A percentile compares a stretch with the other conserved stretches of the same genome.
These are phyloP conservation scores for Pseudocercospora macadamiae DNA, from an alignment of 2,329 filamentous ascomycete species.

Conservation along the genomic window DNA sequence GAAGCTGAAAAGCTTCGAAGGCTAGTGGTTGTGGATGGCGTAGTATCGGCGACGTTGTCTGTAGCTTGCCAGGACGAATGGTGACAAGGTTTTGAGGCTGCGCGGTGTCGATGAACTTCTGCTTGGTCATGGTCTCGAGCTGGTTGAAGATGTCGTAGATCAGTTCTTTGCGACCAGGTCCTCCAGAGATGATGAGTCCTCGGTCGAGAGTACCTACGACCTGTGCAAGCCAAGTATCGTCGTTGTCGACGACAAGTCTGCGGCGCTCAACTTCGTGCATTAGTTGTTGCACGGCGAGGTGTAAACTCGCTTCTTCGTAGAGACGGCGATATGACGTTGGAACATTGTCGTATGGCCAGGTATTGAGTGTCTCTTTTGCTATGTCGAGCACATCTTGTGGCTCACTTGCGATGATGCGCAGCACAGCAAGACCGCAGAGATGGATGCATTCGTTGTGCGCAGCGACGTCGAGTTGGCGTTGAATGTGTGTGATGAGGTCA, in stretches of 20 bases:
- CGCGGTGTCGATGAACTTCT: neutral
- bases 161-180: slow-evolving; percentile 56
- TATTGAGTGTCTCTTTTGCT: slow-evolving; percentile 69
- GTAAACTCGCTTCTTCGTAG: slow-evolving; percentile 71
- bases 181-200: slow-evolving; percentile 75
- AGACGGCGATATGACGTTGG: slow-evolving; percentile 70
- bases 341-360: slow-evolving; percentile 68
- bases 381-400: slow-evolving; percentile 60
- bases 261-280: neutral
- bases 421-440: slow-evolving; percentile 46
- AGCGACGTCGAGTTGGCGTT: slow-evolving; percentile 14
- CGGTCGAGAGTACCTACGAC: slow-evolving; percentile 72
- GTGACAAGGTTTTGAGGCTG: slow-evolving; percentile 18
- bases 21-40: slow-evolving; percentile 17
- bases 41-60: slow-evolving; percentile 13
- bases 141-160: slow-evolving; percentile 56
- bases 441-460: slow-evolving; percentile 38
- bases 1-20: slow-evolving; percentile 35
- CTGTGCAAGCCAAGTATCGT: slow-evolving; percentile 25
- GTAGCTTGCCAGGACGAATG: slow-evolving; percentile 13
- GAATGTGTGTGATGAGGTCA: slow-evolving; percentile 3
- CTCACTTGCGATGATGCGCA: slow-evolving; percentile 41
- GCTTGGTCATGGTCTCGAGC: slow-evolving; percentile 42
- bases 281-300: slow-evolving; percentile 54
- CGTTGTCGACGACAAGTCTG: neutral